phyloP scores from a whole-genome alignment of 2,329 filamentous ascomycete genomes.

The Passalora sequoiae region DNA sequence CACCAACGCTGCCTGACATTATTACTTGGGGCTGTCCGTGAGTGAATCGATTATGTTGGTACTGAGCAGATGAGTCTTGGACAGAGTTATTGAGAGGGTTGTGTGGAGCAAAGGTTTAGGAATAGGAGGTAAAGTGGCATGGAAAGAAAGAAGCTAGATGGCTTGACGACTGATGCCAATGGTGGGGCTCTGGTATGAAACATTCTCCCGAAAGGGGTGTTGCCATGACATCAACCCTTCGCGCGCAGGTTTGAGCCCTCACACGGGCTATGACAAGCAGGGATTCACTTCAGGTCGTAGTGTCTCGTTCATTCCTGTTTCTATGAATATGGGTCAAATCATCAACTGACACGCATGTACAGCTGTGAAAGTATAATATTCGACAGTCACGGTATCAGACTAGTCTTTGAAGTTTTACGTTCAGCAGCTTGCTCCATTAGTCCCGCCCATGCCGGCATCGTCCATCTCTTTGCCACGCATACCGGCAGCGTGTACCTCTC shows the following conservation, averaged over 20 bases:
- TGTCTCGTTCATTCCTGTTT: neutral
- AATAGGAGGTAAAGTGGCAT: neutral
- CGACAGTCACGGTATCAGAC: too few relatives aligned
- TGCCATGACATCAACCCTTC: slow-evolving; percentile 1
- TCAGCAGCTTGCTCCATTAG: too few relatives aligned
- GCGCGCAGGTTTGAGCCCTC: too few relatives aligned
- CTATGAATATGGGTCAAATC: too few relatives aligned
- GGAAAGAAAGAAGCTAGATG: neutral
- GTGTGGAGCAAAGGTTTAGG: neutral
- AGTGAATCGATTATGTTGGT: too few relatives aligned
- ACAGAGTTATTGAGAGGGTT: neutral
- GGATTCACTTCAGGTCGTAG: neutral
- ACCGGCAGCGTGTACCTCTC: slow-evolving; percentile 65
- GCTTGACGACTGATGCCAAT: neutral
- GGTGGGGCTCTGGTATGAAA: neutral
- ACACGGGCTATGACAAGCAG: neutral
- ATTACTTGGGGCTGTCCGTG: too few relatives aligned
- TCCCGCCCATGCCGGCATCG: too few relatives aligned
- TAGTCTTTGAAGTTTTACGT: too few relatives aligned
- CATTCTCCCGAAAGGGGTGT: neutral
- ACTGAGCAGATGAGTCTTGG: too few relatives aligned
- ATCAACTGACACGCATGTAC: neutral
- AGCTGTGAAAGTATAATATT: neutral
- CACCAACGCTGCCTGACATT: slow-evolving; percentile 4
- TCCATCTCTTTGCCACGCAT: slow-evolving; percentile 4